phyloP scores from a whole-genome alignment of 2,329 filamentous ascomycete species.

The Pseudocercospora cruenta region DNA sequence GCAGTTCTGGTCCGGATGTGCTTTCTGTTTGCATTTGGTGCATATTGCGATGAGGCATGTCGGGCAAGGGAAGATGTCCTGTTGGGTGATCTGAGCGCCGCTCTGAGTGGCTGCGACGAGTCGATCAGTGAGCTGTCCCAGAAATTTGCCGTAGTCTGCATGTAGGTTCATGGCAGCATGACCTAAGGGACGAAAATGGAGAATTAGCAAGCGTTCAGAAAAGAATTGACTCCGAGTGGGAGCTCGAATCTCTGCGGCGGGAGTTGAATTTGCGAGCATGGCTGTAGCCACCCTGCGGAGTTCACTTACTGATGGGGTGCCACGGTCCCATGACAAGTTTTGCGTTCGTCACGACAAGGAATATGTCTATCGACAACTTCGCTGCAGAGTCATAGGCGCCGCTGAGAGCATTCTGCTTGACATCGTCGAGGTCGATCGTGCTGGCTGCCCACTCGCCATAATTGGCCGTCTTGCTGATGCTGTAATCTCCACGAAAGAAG shows the following conservation, averaged over 20 bases:
- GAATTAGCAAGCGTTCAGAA: neutral
- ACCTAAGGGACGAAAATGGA: neutral
- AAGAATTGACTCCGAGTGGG: neutral
- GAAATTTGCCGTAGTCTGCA: neutral
- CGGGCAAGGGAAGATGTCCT: constrained; percentile 46
- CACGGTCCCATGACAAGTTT: neutral
- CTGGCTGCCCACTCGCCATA: constrained; percentile 8
- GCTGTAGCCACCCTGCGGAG: neutral
- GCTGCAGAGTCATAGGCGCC: constrained; percentile 11
- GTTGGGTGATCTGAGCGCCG: neutral
- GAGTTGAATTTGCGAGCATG: neutral
- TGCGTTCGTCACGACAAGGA: constrained; percentile 17
- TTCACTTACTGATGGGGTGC: neutral
- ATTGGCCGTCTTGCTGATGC: constrained; percentile 12
- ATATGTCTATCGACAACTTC: constrained; percentile 21
- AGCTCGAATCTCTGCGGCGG: neutral
- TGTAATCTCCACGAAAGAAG: constrained; percentile 24
- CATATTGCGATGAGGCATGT: constrained; percentile 50
- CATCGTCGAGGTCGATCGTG: constrained; percentile 19
- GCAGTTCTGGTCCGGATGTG: constrained; percentile 45
- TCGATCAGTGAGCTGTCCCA: neutral
- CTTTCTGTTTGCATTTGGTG: constrained; percentile 41
- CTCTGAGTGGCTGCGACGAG: neutral
- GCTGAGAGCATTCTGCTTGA: constrained; percentile 15
- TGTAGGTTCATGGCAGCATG: neutral